Evolutionary conservation across 2,329 filamentous ascomycete genomes (phyloP), one percentile per base, ranked within the genome.

Genomic region (Calonectria fujianensis): DNA sequence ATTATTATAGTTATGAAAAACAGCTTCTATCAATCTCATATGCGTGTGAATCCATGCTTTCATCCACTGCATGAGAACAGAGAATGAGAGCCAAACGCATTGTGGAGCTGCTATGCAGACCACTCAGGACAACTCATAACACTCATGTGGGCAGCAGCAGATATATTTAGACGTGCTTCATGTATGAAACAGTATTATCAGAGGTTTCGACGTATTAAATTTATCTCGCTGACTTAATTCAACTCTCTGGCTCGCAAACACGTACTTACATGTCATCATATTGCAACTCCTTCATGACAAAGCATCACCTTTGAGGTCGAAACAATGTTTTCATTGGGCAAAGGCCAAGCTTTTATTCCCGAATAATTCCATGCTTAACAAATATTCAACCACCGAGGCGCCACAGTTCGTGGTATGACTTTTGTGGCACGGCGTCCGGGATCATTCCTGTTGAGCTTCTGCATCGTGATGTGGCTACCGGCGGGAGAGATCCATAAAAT

Each of bases 351-450:
- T 63, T 63, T 63, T 63, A 63, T 63, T 63, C 57, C 57, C 57
- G 57, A 41, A 41, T 63, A 63, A 41, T 41, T 39, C 57, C 57
- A 63, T 29, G 13, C 9, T 29, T 41, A 41, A 16, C 14, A 63
- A 41, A 18, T 29, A 5, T 63, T 41, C 1, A 41, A 41, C 41
- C 13, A 7, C 18, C 16, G 24, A 29, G 37, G 57, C 37, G 57
- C 57, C 57, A 63, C 57, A 63, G 24, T 29, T 41, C 18, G n/a
- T 27, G n/a, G 57, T 18, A 61, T 29, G 32, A 61, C 57, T 41
- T 63, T 39, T 63, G 57, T 31, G 57, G 57, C 57, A 41, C 37
- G 57, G 8, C 35, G 8, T 41, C 57, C 57, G 24, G 57, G 57
- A 63, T 63, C 27, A 18, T 24, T 27, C 35, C 35, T 41, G 35